phyloP scores from a whole-genome alignment of 2,329 filamentous ascomycete genomes.

The Phaeosphaeriaceae sp. region DNA sequence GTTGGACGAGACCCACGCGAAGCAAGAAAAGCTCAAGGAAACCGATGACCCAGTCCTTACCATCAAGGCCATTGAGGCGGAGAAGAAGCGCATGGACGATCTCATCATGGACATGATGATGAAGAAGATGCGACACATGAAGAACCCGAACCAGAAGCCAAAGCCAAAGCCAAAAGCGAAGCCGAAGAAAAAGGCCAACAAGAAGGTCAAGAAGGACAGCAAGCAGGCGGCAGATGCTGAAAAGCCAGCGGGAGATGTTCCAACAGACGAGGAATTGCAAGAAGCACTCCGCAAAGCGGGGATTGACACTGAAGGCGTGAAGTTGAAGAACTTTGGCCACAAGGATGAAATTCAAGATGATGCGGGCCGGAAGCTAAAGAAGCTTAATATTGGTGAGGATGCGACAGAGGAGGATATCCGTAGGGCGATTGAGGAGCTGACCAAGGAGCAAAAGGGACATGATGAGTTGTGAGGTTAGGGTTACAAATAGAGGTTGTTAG shows the following conservation, averaged over 20 bases:
- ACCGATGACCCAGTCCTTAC: constrained; percentile 78
- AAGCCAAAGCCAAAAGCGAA: constrained; percentile 47
- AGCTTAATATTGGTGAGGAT: constrained; percentile 30
- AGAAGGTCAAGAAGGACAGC: constrained; percentile 38
- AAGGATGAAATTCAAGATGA: constrained; percentile 29
- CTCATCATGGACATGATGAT: constrained; percentile 72
- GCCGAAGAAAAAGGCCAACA: constrained; percentile 27
- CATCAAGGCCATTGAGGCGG: constrained; percentile 68
- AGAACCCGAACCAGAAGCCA: constrained; percentile 47
- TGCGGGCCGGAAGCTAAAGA: constrained; percentile 28
- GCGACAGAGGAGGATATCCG: constrained; percentile 53
- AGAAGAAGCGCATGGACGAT: constrained; percentile 74
- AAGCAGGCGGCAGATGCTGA: constrained; percentile 26
- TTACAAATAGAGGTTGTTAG: too few relatives aligned
- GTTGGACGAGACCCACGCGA: constrained; percentile 71
- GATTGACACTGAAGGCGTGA: constrained; percentile 34
- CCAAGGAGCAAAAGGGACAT: constrained; percentile 19
- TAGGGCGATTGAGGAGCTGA: constrained; percentile 55
- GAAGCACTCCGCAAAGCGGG: constrained; percentile 43
- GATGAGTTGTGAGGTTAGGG: constrained; percentile 25
- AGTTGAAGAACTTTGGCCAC: constrained; percentile 24
- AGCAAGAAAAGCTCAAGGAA: constrained; percentile 58
- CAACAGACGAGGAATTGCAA: constrained; percentile 38
- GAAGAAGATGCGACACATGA: constrained; percentile 57
- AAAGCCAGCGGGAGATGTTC: constrained; percentile 30